phyloP scores from a whole-genome alignment of 2,329 filamentous ascomycete species.

The Fusarium pilosicola region DNA sequence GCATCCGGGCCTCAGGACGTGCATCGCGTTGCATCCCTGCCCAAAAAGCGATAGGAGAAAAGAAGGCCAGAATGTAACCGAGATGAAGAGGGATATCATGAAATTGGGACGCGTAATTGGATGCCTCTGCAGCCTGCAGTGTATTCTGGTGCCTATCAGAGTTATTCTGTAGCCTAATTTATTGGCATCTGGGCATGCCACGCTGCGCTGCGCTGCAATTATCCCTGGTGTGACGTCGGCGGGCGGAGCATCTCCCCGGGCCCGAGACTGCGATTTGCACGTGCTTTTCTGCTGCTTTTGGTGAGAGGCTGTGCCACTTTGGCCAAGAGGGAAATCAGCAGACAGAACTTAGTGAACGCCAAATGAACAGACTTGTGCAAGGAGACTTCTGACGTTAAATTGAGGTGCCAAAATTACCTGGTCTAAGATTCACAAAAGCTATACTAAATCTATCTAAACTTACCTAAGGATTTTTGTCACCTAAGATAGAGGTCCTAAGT shows the following conservation, averaged over 20 bases:
- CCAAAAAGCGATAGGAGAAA: background rate
- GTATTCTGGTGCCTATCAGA: slow-evolving; percentile 2
- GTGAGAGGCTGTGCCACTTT: background rate
- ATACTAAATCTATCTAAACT: no score
- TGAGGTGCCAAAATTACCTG: no score
- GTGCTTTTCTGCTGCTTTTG: background rate
- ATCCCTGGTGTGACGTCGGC: background rate
- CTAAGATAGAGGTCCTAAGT: no score
- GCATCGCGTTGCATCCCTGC: slow-evolving; percentile 6
- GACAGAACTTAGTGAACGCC: no score
- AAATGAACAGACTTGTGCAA: no score
- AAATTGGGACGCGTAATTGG: slow-evolving; percentile 16
- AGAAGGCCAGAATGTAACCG: background rate
- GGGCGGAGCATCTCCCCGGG: background rate
- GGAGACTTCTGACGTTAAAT: no score
- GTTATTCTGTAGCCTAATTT: slow-evolving; percentile 11
- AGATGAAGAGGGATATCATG: background rate
- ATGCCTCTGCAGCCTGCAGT: background rate
- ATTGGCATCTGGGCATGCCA: slow-evolving; percentile 30
- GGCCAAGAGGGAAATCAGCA: background rate
- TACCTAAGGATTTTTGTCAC: no score
- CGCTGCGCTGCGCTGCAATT: background rate
- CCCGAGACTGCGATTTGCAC: background rate
- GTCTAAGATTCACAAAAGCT: no score
- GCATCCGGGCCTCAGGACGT: slow-evolving; percentile 23